These are phyloP conservation scores for Rhododendron williamsianum DNA, from an alignment of 148 eudicot genomes.

Conservation along the genomic window DNA sequence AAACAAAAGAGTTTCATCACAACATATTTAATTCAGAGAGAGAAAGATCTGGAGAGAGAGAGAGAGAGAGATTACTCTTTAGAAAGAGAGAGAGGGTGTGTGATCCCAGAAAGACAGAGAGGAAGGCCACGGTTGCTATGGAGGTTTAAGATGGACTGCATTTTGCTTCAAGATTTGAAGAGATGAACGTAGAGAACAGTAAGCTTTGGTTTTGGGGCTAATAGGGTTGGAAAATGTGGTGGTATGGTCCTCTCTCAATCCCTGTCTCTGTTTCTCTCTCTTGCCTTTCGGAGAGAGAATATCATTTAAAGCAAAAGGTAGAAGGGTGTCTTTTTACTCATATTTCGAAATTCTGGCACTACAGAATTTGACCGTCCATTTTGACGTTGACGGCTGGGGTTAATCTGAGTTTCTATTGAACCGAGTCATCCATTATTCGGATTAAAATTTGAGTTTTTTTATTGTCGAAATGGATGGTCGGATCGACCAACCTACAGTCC, in stretches of 20 bases:
- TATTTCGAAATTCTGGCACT: too few relatives aligned
- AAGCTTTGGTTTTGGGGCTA: background rate
- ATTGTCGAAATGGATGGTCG: rapidly evolving
- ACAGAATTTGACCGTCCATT: too few relatives aligned
- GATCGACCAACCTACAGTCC: too few relatives aligned
- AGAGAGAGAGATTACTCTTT: slow-evolving; percentile 20
- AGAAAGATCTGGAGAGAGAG: background rate
- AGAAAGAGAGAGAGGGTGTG: slow-evolving; percentile 19
- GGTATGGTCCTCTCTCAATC: background rate
- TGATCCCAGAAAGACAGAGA: slow-evolving; percentile 29
- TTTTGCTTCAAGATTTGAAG: background rate
- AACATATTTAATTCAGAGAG: background rate
- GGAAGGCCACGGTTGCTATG: slow-evolving; percentile 25
- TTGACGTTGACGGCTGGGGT: too few relatives aligned
- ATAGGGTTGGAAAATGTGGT: background rate
- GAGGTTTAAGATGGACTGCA: slow-evolving; percentile 22
- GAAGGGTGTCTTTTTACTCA: background rate
- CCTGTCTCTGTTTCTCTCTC: background rate
- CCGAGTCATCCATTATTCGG: rapidly evolving
- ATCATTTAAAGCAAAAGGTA: background rate
- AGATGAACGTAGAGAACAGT: background rate
- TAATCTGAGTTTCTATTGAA: too few relatives aligned
- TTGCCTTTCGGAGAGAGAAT: background rate
- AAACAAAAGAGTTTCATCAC: background rate
- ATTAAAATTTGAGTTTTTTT: too few relatives aligned